Evolutionary conservation across 805 yeast genomes (phyloP), one percentile per base, ranked within the genome.

Genomic region (Torulaspora indica): DNA sequence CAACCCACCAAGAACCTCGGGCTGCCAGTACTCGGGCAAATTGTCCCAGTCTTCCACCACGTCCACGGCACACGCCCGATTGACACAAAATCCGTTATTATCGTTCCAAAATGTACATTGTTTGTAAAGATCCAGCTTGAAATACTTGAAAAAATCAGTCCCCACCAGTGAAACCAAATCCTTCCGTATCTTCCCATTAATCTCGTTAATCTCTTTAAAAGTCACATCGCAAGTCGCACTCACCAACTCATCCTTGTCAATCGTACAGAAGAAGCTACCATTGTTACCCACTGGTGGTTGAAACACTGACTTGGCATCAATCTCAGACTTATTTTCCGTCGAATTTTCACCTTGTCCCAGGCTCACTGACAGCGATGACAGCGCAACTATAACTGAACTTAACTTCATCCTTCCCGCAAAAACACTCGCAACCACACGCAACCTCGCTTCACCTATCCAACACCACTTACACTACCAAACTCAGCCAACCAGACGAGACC

Each of bases 11-110:
- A 90, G 71, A 27, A 76, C 78, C 42, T 82, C 83, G 0, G 93
- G 86, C 52, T 81, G 77, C 79, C 89, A 81, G 37, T 75, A 76
- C 42, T 79, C 88, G 2, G 88, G 85, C 33, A 82, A 64, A 66
- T 80, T 78, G 51, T 75, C 74, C 74, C 83, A 84, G 53, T 83
- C 85, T 40, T 81, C 86, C 9, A 85, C 76, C 2, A 87, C 77
- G 61, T 89, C 95, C 33, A 89, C 95, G 0, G 96, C 95, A 67
- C 97, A 89, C 44, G 87, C 82, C 51, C 86, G 75, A 58, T 88
- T 86, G 49, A 89, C 85, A 62, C 97, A 89, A 57, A 85, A 79
- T 34, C 90, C 95, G 38, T 74, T 74, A 57, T 72, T 79, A 54
- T 81, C 88, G 52, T 79, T 78, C 89, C 87, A 85, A 63, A 85